Percentiles rank a stretch among this genome's conserved stretches.
phyloP scores from a whole-genome alignment of 352 stramenopile species.

The Phytophthora lateralis region DNA sequence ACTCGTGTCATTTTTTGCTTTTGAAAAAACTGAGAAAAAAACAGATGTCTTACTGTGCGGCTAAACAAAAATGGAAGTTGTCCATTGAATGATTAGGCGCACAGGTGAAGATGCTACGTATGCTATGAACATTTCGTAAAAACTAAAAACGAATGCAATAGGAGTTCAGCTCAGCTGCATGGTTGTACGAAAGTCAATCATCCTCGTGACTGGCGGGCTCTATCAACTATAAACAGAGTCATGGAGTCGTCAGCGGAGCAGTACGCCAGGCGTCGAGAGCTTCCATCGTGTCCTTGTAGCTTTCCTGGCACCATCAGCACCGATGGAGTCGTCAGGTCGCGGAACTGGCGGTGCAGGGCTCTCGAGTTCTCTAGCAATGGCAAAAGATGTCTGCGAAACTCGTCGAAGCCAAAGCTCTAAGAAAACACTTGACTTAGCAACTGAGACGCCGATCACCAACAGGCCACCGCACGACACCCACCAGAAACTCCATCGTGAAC shows the following conservation, averaged over 20 bases:
- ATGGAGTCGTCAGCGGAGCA: constrained; percentile 65
- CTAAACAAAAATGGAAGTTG: no score
- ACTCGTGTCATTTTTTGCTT: no score
- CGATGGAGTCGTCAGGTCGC: constrained; percentile 53
- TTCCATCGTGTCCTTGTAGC: constrained; percentile 35
- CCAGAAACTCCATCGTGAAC: constrained; percentile 70
- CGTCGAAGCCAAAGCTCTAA: constrained; percentile 75
- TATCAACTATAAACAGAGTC: constrained; percentile 65
- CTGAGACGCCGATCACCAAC: background rate
- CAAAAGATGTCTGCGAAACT: constrained; percentile 71
- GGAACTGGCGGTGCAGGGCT: constrained; percentile 56
- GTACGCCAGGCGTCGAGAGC: constrained; percentile 49
- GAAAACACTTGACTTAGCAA: constrained; percentile 4
- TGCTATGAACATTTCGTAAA: no score
- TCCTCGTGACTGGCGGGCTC: constrained; percentile 9
- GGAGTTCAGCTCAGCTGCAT: no score
- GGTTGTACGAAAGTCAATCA: background rate
- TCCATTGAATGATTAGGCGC: no score
- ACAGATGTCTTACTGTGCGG: no score
- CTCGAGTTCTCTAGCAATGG: constrained; percentile 68
- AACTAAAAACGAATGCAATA: no score
- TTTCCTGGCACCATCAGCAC: constrained; percentile 78
- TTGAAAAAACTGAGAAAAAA: no score
- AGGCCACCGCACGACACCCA: constrained; percentile 17
- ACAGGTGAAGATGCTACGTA: no score